Evolutionary conservation across 169 alveolate genomes (phyloP).

Genomic region (Cryptosporidium muris): DNA sequence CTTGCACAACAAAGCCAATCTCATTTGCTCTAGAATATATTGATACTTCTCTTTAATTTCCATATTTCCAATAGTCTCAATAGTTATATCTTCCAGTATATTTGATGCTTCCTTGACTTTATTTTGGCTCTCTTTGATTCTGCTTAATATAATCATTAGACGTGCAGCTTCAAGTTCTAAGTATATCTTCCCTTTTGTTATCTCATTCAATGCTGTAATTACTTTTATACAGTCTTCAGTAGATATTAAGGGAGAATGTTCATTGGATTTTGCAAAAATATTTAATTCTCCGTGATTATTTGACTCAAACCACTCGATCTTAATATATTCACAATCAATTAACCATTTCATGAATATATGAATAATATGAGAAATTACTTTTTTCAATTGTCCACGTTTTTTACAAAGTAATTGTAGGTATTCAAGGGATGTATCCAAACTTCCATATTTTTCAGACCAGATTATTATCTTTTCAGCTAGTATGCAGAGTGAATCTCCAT

Average conservation of each 20-base stretch:
- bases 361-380: slow-evolving; percentile 53
- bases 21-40: slow-evolving; percentile 79
- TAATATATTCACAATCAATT: slow-evolving; percentile 19
- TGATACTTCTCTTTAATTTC: slow-evolving; percentile 77
- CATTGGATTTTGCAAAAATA: background rate
- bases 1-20: slow-evolving; percentile 65
- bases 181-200: slow-evolving; percentile 74
- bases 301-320: background rate
- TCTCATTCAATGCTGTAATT: slow-evolving; percentile 38
- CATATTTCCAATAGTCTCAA: slow-evolving; percentile 77
- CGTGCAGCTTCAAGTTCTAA: slow-evolving; percentile 81
- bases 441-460: slow-evolving; percentile 34
- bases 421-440: slow-evolving; percentile 21
- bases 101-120: slow-evolving; percentile 74
- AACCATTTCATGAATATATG: slow-evolving; percentile 12
- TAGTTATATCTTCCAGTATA: slow-evolving; percentile 77
- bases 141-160: slow-evolving; percentile 72
- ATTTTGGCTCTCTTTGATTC: slow-evolving; percentile 75
- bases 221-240: slow-evolving; percentile 54
- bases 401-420: slow-evolving; percentile 56
- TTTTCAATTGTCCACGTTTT: slow-evolving; percentile 78
- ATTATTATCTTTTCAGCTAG: slow-evolving; percentile 41
- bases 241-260: slow-evolving; percentile 1
- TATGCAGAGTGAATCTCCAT: slow-evolving; percentile 59
- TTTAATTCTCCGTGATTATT: background rate